A percentile compares a stretch with the other conserved stretches of the same genome.
Evolutionary conservation across 306 rosid species (phyloP).

Genomic region (Vigna unguiculata): DNA sequence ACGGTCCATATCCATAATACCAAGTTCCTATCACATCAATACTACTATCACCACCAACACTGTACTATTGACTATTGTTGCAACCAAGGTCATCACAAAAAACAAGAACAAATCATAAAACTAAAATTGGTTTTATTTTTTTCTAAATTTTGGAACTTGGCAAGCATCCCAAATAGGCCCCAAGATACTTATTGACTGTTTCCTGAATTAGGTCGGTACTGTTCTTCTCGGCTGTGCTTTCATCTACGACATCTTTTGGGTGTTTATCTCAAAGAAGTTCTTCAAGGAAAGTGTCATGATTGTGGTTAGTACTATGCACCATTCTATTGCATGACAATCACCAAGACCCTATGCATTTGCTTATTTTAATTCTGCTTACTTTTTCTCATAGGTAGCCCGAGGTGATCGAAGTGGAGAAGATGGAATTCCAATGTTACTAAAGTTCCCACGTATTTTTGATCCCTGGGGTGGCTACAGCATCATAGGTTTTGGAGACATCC

Average conservation of each 20-base stretch:
- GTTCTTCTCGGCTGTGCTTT: conserved; percentile 94
- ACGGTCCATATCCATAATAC: too few species aligned
- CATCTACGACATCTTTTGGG: conserved; percentile 95
- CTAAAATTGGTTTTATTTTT: not conserved
- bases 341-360: conserved; percentile 22
- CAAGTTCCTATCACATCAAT: too few species aligned
- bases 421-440: conserved; percentile 96
- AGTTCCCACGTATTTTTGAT: conserved; percentile 87
- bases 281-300: conserved; percentile 98
- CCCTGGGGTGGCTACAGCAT: conserved; percentile 99
- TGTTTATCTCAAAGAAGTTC: conserved; percentile 79
- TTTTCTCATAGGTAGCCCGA: conserved; percentile 75
- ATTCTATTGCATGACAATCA: conserved; percentile 15
- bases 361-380: conserved; percentile 21
- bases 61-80: not conserved
- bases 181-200: conserved; percentile 38
- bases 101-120: not conserved
- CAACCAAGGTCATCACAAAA: not conserved
- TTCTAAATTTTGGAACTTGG: not conserved
- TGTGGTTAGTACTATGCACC: conserved; percentile 73
- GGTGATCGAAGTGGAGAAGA: conserved; percentile 94
- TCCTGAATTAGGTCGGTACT: conserved; percentile 74
- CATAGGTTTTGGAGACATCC: conserved; percentile 97
- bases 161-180: not conserved
- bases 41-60: not conserved